Evolutionary conservation across 306 rosid species (phyloP), one percentile per base, ranked within the genome.

Genomic region (Rosa persica): DNA sequence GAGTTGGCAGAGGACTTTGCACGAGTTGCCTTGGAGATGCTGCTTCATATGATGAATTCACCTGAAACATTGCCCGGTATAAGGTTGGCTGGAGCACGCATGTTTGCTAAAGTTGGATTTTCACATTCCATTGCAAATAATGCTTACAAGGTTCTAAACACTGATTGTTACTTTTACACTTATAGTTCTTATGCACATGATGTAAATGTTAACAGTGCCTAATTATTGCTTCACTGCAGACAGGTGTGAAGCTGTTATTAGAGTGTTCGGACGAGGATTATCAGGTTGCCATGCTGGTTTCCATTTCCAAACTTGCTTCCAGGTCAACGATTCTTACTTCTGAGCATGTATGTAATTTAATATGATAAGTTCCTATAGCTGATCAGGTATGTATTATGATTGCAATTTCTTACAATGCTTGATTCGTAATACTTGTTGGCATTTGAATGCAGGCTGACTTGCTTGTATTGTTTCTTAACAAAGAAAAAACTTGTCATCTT

Each of bases 1-100:
- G 93, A 95, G 83, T 57, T 87, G 66, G 89, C 98, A 1, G 89
- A 91, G 80, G 98, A 92, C 84, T 95, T 95, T 83, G 89, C 96
- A 4, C 79, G 76, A 80, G 76, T 81, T 74, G 70, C 89, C 46
- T 60, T 91, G 76, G 93, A 84, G 90, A 91, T 92, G 89, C 82
- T 95, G 79, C 81, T 79, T 70, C 88, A 77, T 73, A 19, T 88
- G 88, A 80, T 88, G 89, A 86, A 75, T 72, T 76, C 90, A 67
- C 84, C 89, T 43, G 81, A 82, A 74, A 82, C 82, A 10, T 64
- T 83, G 11, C 64, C 79, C 58, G 70, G 86, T 47, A 52, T 89
- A 82, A 91, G 84, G 86, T 77, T 89, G 72, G 85, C 81, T 40
- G 98, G 89, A 68, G 91, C 93, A 20, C 85, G 80, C 47, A 79